phyloP scores from a whole-genome alignment of 1,284 basidiomycete genomes.

The Agaricales sp. region DNA sequence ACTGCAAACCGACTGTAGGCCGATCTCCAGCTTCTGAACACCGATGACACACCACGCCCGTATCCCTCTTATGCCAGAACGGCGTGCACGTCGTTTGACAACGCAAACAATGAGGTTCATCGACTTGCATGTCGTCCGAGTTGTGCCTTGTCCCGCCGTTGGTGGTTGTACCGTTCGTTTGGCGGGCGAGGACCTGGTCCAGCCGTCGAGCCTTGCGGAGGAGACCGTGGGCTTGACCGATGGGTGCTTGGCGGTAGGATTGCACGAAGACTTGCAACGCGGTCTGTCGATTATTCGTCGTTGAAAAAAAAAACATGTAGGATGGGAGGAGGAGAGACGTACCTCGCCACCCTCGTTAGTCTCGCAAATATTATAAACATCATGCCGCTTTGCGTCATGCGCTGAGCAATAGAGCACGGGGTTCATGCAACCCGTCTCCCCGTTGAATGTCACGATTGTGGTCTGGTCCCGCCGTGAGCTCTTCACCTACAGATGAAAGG shows the following conservation, averaged over 20 bases:
- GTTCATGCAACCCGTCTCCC: constrained; percentile 76
- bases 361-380: constrained; percentile 77
- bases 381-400: constrained; percentile 59
- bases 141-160: too few species aligned
- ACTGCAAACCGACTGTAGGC: too few species aligned
- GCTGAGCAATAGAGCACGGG: constrained; percentile 77
- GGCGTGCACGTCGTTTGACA: not conserved
- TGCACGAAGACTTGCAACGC: constrained; percentile 79
- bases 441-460: constrained; percentile 72
- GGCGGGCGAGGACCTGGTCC: constrained; percentile 45
- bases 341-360: constrained; percentile 77
- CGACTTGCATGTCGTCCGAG: not conserved
- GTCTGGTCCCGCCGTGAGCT: constrained; percentile 57
- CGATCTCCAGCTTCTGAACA: too few species aligned
- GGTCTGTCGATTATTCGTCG: too few species aligned
- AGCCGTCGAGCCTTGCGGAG: constrained; percentile 80
- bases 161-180: not conserved
- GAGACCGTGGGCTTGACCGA: constrained; percentile 66
- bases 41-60: not conserved
- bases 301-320: constrained; percentile 5
- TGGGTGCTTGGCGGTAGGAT: constrained; percentile 72
- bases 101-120: not conserved
- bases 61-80: not conserved
- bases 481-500: constrained; percentile 47
- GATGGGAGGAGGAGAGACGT: constrained; percentile 12